A percentile compares a stretch with the other conserved stretches of the same genome.
These are phyloP conservation scores for Xerocomus amazonicus DNA, from an alignment of 1,284 basidiomycete species.

Conservation along the genomic window DNA sequence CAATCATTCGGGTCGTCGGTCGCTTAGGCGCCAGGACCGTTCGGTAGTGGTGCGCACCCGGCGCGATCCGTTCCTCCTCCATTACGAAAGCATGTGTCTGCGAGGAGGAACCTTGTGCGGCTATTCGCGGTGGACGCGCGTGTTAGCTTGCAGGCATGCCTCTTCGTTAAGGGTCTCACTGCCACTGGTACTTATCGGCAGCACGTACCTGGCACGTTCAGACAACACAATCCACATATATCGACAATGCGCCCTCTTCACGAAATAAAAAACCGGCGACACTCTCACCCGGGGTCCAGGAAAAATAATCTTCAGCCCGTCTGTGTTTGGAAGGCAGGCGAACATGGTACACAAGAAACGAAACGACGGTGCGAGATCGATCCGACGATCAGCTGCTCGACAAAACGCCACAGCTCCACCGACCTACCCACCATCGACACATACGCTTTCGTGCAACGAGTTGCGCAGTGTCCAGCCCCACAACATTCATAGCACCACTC, in stretches of 20 bases:
- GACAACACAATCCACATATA: no score
- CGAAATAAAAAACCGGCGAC: no score
- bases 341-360: no score
- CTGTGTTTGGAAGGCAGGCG: no score
- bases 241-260: no score
- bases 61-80: slow-evolving; percentile 1
- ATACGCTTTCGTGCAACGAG: slow-evolving; percentile 50
- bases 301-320: no score
- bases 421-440: slow-evolving; percentile 45
- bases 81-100: neutral
- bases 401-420: slow-evolving; percentile 2
- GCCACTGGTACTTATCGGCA: neutral
- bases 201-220: neutral
- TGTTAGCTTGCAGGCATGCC: no score
- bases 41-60: neutral
- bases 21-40: neutral
- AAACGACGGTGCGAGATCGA: neutral
- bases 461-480: slow-evolving; percentile 45
- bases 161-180: no score
- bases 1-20: no score
- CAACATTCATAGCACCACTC: slow-evolving; percentile 45
- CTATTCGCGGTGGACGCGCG: no score
- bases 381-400: neutral
- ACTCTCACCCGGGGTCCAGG: no score
- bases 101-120: neutral